Conservation (phyloP, 768 basidiomycete genomes). For the Naematelia aurantialba region DNA sequence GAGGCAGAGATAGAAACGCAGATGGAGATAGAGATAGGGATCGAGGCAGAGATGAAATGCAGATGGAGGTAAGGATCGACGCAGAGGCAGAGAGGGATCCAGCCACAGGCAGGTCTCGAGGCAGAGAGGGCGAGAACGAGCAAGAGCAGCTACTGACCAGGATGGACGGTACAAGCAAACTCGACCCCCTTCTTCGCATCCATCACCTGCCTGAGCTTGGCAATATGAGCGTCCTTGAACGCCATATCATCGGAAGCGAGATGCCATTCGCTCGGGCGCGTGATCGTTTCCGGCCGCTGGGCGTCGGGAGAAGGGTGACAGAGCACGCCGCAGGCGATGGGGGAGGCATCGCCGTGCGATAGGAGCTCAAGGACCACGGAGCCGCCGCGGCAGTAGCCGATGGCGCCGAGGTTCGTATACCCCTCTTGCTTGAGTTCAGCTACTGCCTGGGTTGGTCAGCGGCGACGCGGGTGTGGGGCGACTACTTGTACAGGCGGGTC, state of each 20-base stretch:
- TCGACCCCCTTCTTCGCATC: constrained; percentile 18
- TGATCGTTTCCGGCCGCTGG: constrained; percentile 5
- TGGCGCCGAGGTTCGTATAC: constrained; percentile 22
- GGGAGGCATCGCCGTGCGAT: constrained; percentile 9
- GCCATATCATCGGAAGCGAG: constrained; percentile 29
- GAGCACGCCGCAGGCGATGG: constrained; percentile 26
- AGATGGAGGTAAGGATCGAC: too few relatives aligned
- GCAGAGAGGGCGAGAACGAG: too few relatives aligned
- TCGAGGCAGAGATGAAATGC: too few relatives aligned
- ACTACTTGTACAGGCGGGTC: constrained; percentile 16
- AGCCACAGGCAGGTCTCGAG: too few relatives aligned
- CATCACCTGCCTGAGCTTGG: constrained; percentile 19
- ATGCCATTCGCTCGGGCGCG: constrained; percentile 22
- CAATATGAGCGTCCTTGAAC: constrained; percentile 25
- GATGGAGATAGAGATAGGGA: too few relatives aligned
- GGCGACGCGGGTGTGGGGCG: background rate
- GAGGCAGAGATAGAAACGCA: too few relatives aligned
- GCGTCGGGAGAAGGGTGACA: constrained; percentile 28
- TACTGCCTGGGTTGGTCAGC: constrained; percentile 14
- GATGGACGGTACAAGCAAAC: constrained; percentile 17
- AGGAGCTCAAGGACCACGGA: constrained; percentile 27
- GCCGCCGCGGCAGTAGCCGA: constrained; percentile 39
- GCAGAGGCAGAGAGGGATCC: too few relatives aligned
- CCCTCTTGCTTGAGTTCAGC: constrained; percentile 28
- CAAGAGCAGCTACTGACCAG: too few relatives aligned